These are phyloP conservation scores for Nevesoporus exiguus DNA, from an alignment of 768 basidiomycete genomes.

Conservation along the genomic window DNA sequence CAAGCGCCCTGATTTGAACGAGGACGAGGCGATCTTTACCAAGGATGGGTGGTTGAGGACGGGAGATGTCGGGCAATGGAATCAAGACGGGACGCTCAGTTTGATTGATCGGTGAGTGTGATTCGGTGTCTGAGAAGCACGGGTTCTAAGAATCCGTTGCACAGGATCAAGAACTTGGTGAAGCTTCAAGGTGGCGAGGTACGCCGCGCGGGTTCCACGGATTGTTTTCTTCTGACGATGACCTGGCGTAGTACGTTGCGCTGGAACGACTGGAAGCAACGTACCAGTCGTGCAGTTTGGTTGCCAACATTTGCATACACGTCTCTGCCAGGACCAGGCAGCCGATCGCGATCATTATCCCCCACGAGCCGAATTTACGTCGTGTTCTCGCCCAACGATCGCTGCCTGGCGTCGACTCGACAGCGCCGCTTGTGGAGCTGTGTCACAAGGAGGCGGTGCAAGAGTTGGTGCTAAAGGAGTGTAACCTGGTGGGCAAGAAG, in stretches of 20 bases:
- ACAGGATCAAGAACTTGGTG: conserved; percentile 85
- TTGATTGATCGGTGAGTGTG: conserved; percentile 83
- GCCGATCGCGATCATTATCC: conserved; percentile 83
- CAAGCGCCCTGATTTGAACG: conserved; percentile 87
- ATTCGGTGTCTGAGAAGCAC: not conserved
- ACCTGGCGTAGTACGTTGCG: conserved; percentile 68
- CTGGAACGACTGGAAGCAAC: conserved; percentile 84
- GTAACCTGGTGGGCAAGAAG: conserved; percentile 81
- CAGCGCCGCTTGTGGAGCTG: conserved; percentile 46
- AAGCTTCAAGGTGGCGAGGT: conserved; percentile 83
- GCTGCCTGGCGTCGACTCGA: conserved; percentile 35
- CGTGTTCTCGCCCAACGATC: conserved; percentile 39
- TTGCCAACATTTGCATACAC: conserved; percentile 80
- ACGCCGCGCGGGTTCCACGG: conserved; percentile 9
- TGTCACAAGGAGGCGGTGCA: conserved; percentile 55
- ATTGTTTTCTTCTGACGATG: not conserved
- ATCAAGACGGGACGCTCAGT: conserved; percentile 82
- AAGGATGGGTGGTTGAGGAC: conserved; percentile 92
- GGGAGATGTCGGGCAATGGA: conserved; percentile 95
- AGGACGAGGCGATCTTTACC: conserved; percentile 78
- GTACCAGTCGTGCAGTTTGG: conserved; percentile 81
- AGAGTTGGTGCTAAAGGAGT: conserved; percentile 67
- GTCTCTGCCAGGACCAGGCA: conserved; percentile 72
- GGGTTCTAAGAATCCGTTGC: not conserved
- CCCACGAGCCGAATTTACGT: conserved; percentile 76